Evolutionary conservation across 495 filamentous ascomycete species (phyloP).

Genomic region (Apiosordaria backusii): DNA sequence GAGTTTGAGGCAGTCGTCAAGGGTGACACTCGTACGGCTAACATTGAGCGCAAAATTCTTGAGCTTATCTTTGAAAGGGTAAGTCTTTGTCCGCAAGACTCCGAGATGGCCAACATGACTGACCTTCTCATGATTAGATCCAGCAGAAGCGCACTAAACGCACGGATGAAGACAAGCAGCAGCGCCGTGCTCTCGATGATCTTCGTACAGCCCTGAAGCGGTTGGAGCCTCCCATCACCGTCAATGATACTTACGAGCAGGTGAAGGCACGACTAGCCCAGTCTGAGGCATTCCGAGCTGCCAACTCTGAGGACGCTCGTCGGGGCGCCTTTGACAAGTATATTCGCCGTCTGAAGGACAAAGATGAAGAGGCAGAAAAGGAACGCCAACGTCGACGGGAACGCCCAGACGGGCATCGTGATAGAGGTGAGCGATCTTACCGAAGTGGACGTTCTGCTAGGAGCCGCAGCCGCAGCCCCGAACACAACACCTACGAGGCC

Average conservation of each 20-base stretch:
- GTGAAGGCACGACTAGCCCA: conserved; percentile 74
- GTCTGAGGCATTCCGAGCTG: conserved; percentile 73
- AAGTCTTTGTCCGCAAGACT: conserved; percentile 1
- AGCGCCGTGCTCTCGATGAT: conserved; percentile 79
- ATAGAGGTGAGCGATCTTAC: conserved; percentile 59
- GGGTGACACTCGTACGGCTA: conserved; percentile 78
- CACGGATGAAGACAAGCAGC: conserved; percentile 80
- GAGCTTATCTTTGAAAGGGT: conserved; percentile 75
- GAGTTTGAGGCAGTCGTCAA: conserved; percentile 77
- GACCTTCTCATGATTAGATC: conserved; percentile 44
- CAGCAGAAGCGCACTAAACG: conserved; percentile 60
- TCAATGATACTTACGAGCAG: conserved; percentile 80
- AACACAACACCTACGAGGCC: conserved; percentile 82
- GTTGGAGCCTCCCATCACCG: conserved; percentile 76
- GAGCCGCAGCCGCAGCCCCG: conserved; percentile 64
- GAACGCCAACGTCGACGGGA: conserved; percentile 66
- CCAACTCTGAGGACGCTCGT: conserved; percentile 78
- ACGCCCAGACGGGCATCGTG: conserved; percentile 52
- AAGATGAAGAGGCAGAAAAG: conserved; percentile 78
- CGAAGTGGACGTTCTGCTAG: conserved; percentile 48
- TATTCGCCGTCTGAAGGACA: conserved; percentile 83
- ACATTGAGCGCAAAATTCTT: conserved; percentile 72
- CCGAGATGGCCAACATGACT: background rate
- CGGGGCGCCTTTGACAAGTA: conserved; percentile 87
- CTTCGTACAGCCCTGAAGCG: conserved; percentile 87